These are phyloP conservation scores for Eimeria tenella DNA, from an alignment of 169 alveolate species.

Conservation along the genomic window DNA sequence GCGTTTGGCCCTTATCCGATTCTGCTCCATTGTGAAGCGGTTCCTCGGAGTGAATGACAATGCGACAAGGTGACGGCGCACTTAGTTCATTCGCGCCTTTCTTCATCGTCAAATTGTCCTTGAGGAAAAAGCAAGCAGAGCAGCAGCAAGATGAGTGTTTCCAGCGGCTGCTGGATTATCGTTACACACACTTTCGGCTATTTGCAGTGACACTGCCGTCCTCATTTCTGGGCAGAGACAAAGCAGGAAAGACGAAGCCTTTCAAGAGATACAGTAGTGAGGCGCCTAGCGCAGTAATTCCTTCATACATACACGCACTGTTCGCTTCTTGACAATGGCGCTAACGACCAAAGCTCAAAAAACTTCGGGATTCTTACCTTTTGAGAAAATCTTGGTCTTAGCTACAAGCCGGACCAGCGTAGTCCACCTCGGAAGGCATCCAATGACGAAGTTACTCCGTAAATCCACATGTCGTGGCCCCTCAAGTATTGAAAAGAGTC, in stretches of 20 bases:
- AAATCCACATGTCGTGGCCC: neutral
- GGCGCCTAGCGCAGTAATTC: too few species aligned
- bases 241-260: too few species aligned
- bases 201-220: too few species aligned
- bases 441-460: neutral
- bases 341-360: neutral
- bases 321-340: too few species aligned
- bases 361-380: constrained; percentile 10
- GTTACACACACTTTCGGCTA: too few species aligned
- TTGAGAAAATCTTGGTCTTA: neutral
- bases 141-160: too few species aligned
- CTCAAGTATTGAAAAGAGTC: neutral
- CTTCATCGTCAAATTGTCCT: neutral
- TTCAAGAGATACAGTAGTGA: too few species aligned
- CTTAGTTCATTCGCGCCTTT: neutral
- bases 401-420: neutral
- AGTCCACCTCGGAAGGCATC: neutral
- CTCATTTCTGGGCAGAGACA: too few species aligned
- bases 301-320: too few species aligned
- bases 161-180: too few species aligned
- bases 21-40: neutral
- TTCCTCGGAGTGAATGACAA: constrained; percentile 21
- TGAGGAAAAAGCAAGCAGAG: neutral
- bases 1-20: neutral
- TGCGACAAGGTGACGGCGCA: constrained; percentile 26